phyloP scores from a whole-genome alignment of 176 grass and related monocot genomes.

The Rhynchospora pubera region DNA sequence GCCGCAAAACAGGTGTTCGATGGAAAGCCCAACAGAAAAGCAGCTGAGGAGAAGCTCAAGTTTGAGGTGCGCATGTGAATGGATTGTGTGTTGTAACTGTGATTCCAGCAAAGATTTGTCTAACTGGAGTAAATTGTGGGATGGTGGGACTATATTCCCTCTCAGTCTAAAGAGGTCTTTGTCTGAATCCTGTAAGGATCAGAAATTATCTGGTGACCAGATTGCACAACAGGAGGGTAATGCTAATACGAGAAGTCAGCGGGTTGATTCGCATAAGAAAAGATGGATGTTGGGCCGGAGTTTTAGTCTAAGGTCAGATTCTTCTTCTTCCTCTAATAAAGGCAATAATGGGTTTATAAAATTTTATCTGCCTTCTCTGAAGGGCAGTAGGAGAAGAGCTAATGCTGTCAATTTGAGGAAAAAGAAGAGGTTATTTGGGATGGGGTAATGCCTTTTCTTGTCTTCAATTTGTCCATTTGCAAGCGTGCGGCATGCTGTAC shows the following conservation, averaged over 20 bases:
- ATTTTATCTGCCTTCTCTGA: constrained; percentile 11
- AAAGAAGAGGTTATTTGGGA: neutral
- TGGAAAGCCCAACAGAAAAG: constrained; percentile 1
- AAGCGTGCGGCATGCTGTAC: too few relatives aligned
- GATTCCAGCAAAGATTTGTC: neutral
- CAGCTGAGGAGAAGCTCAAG: constrained; percentile 21
- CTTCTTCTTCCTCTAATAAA: neutral
- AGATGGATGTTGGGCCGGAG: constrained; percentile 16
- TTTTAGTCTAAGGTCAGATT: constrained; percentile 11
- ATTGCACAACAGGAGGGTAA: neutral
- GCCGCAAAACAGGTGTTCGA: neutral
- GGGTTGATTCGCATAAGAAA: constrained; percentile 10
- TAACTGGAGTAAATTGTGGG: constrained; percentile 11
- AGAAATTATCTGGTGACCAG: neutral
- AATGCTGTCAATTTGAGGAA: neutral
- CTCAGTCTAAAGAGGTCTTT: constrained; percentile 11
- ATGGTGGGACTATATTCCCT: constrained; percentile 8
- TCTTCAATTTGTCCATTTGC: too few relatives aligned
- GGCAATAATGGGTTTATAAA: constrained; percentile 3
- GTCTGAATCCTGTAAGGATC: constrained; percentile 5
- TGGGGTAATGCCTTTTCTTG: neutral
- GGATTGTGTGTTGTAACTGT: constrained; percentile 22
- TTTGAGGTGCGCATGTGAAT: constrained; percentile 20
- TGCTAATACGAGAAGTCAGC: neutral
- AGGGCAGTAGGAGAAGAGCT: neutral